phyloP scores from a whole-genome alignment of 306 rosid species.

The Malus asiatica region DNA sequence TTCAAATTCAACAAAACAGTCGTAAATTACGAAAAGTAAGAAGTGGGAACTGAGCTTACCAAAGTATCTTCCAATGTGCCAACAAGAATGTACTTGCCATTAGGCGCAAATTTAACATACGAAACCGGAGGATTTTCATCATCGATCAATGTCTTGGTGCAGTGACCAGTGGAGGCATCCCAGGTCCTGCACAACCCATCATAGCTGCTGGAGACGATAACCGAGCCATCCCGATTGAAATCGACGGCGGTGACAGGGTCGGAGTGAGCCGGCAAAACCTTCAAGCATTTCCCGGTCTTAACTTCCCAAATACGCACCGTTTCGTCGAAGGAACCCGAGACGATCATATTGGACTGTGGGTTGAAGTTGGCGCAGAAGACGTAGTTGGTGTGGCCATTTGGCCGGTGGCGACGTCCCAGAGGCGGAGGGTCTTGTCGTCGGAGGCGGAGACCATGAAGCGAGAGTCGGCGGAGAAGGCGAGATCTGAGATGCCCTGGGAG shows the following conservation, averaged over 20 bases:
- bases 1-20: background rate
- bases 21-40: background rate
- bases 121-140: constrained; percentile 97
- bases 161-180: constrained; percentile 88
- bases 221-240: constrained; percentile 75
- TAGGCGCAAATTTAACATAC: constrained; percentile 84
- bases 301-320: constrained; percentile 96
- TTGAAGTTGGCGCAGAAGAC: constrained; percentile 88
- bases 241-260: constrained; percentile 96
- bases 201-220: constrained; percentile 93
- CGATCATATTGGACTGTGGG: constrained; percentile 82
- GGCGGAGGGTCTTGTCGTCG: constrained; percentile 85
- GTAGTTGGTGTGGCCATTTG: constrained; percentile 83
- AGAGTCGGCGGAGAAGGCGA: constrained; percentile 85
- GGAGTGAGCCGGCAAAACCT: constrained; percentile 89
- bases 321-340: constrained; percentile 94
- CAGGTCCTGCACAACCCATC: constrained; percentile 93
- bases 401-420: constrained; percentile 86
- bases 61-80: constrained; percentile 85
- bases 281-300: constrained; percentile 72
- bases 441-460: constrained; percentile 87
- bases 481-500: constrained; percentile 80
- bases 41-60: constrained; percentile 31
- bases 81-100: constrained; percentile 80
- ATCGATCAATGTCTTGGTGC: constrained; percentile 84